Base-by-base conservation (phyloP, 1,284 basidiomycete species). In the Earliella scabrosa region DNA sequence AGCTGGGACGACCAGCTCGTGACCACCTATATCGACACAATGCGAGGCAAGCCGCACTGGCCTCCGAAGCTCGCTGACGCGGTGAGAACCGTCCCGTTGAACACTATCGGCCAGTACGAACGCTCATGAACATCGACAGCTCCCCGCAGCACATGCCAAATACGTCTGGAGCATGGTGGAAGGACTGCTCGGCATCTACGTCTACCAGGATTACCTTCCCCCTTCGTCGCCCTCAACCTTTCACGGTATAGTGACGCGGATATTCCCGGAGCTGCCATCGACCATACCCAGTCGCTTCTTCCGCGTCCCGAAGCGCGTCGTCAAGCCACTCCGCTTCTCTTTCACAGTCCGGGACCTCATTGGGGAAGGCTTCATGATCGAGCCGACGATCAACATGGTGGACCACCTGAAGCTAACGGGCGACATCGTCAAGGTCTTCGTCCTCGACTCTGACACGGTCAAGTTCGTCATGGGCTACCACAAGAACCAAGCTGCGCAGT, bases 311-410 rank as follows among this genome's bases (percentile, higher is more conserved):
- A 47, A 16, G 1, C 29, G 39, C 2, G 45, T 29, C 4, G 45
- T 16, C 23, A 31, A 47, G 23, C 57, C 57, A 13, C 13, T 20
- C 31, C 35, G 40, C 5, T 59, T 59, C 49, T 49, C 44, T 23
- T 59, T 59, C 41, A 51, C 44, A 20, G 57, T 52, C 27, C 31
- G 57, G 41, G 57, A 59, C 27, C 45, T 59, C 14, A 29, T 59
- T 23, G 57, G 47, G 16, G 57, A 59, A 29, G 57, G 43, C 24
- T 55, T 59, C 50, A 49, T 49, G 40, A 59, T 59, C 45, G 45
- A 59, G 46, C 57, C 57, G 18, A 52, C 52, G 34, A 10, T 13
- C 13, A 49, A 48, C 31, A 32, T 59, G 29, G 40, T 48, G n/a
- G 57, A 59, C 32, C 57, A 59, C 34, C 45, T 59, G 26, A 48